These are phyloP conservation scores for Carpinus fangiana DNA, from an alignment of 306 rosid species.

Conservation along the genomic window DNA sequence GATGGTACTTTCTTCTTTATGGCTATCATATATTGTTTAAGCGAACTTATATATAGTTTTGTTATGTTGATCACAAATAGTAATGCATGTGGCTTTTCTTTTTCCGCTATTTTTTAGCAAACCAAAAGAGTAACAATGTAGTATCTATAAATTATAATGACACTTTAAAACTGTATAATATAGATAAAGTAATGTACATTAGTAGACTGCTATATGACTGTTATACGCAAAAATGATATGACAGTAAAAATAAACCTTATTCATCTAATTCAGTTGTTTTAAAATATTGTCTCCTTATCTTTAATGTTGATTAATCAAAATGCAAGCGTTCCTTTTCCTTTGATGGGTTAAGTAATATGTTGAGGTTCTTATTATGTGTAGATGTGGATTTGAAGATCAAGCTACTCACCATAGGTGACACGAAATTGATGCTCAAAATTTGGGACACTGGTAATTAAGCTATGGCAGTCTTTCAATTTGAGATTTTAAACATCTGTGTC, in stretches of 20 bases:
- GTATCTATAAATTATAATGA: background rate
- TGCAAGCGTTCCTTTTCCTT: background rate
- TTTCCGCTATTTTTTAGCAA: constrained; percentile 1
- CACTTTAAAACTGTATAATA: no score
- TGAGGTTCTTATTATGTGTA: constrained; percentile 29
- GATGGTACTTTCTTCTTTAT: constrained; percentile 53
- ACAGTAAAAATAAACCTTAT: no score
- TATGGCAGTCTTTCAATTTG: background rate
- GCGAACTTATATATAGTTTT: background rate
- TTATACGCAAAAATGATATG: no score
- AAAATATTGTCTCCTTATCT: background rate
- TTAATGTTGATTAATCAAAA: background rate
- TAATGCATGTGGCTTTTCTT: no score
- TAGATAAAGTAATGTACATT: no score
- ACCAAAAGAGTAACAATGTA: background rate
- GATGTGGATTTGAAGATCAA: constrained; percentile 97
- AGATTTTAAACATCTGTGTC: no score
- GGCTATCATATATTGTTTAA: constrained; percentile 3
- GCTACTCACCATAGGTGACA: constrained; percentile 70
- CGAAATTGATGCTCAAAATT: constrained; percentile 78
- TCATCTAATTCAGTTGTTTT: no score
- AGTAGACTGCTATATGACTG: background rate
- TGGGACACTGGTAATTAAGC: constrained; percentile 97
- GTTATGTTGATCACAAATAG: background rate
- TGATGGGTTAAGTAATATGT: background rate